Conservation (phyloP, 208 protist genomes). For the Acanthamoeba healyi region DNA sequence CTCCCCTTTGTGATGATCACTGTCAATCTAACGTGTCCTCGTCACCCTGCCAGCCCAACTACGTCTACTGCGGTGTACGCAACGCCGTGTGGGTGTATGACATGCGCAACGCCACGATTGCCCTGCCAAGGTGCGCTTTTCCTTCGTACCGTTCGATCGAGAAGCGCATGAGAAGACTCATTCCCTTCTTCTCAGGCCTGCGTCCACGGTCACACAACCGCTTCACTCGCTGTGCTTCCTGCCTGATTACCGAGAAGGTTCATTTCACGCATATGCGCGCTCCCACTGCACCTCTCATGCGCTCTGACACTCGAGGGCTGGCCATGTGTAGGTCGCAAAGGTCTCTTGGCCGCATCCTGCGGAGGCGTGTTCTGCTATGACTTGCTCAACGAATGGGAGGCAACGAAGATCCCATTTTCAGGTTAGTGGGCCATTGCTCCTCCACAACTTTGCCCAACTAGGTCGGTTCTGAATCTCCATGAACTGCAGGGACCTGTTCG, state of each 20-base stretch:
- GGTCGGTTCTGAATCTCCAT: neutral
- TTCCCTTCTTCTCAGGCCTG: neutral
- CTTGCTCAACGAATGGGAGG: neutral
- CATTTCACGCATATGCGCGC: too few relatives aligned
- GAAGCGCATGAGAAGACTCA: too few relatives aligned
- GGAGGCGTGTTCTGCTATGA: conserved; percentile 12
- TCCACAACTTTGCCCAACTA: too few relatives aligned
- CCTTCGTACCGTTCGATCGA: neutral
- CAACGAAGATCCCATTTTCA: neutral
- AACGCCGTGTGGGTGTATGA: conserved; percentile 21
- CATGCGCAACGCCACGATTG: neutral
- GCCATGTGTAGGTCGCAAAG: neutral
- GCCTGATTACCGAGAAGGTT: neutral
- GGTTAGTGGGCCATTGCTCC: neutral
- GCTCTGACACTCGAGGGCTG: neutral
- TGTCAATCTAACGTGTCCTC: neutral
- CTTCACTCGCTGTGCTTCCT: conserved; percentile 10
- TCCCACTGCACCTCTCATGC: neutral
- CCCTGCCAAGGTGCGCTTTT: neutral
- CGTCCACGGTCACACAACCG: neutral
- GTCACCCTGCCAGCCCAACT: neutral
- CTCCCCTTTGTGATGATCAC: too few relatives aligned
- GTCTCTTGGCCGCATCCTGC: conserved; percentile 1
- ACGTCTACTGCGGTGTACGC: neutral
- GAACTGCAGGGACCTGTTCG: neutral